phyloP scores from a whole-genome alignment of 352 stramenopile genomes.

The Plasmopara halstedii region DNA sequence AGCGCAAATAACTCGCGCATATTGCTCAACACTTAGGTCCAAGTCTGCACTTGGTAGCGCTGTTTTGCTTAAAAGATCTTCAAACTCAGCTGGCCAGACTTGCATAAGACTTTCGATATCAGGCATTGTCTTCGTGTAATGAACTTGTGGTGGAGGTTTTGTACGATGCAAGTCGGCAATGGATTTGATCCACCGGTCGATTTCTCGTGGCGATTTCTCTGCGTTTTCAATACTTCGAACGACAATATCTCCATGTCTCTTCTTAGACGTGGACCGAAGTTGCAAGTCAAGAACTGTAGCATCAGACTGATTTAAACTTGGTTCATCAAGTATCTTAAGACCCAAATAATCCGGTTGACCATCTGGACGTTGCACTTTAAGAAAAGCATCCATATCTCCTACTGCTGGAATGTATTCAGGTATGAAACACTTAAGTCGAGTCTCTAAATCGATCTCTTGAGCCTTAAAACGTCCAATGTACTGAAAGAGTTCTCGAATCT shows the following conservation, averaged over 20 bases:
- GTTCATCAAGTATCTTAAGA: constrained; percentile 92
- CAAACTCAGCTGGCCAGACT: constrained; percentile 81
- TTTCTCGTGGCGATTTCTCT: constrained; percentile 88
- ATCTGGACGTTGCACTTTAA: constrained; percentile 94
- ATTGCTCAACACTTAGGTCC: constrained; percentile 91
- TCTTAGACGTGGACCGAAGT: constrained; percentile 92
- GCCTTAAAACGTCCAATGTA: constrained; percentile 94
- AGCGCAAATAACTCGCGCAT: constrained; percentile 88
- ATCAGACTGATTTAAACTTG: constrained; percentile 88
- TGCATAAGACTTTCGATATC: constrained; percentile 95
- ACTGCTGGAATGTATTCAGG: constrained; percentile 95
- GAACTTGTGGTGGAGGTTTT: constrained; percentile 89
- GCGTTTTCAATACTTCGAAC: constrained; percentile 94
- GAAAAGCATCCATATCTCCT: constrained; percentile 94
- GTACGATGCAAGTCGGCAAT: constrained; percentile 92
- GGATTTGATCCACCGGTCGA: constrained; percentile 93
- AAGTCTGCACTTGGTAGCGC: constrained; percentile 71
- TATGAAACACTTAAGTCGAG: constrained; percentile 94
- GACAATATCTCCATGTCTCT: constrained; percentile 87
- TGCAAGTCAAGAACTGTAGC: constrained; percentile 93
- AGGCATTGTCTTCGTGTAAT: constrained; percentile 92
- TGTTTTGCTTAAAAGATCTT: constrained; percentile 71
- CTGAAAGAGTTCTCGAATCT: constrained; percentile 90
- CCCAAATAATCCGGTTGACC: constrained; percentile 84
- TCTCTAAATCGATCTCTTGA: constrained; percentile 93